Evolutionary conservation across 352 stramenopile genomes (phyloP).

Genomic region (Bremia lactucae): DNA sequence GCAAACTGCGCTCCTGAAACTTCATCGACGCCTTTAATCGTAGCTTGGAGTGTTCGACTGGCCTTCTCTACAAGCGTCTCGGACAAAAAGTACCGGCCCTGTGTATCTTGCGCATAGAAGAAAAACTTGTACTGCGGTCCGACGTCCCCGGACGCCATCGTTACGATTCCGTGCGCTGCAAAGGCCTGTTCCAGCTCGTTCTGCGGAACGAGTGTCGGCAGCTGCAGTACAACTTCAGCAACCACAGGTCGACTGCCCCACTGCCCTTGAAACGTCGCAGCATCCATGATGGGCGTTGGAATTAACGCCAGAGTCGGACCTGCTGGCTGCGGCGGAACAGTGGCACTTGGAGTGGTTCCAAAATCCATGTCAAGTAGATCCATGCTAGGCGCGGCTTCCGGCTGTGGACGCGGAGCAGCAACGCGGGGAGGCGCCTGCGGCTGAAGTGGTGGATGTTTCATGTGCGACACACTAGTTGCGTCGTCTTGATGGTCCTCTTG

Average conservation of each 20-base stretch:
- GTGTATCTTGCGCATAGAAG: conserved; percentile 68
- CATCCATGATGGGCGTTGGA: conserved; percentile 66
- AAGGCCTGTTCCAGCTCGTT: conserved; percentile 61
- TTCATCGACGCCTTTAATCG: conserved; percentile 67
- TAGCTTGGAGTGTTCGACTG: conserved; percentile 42
- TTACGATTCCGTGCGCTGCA: conserved; percentile 42
- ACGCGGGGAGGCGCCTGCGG: conserved; percentile 15
- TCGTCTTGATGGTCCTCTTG: conserved; percentile 23
- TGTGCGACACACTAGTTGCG: conserved; percentile 19
- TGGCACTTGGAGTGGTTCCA: conserved; percentile 16
- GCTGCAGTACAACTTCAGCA: conserved; percentile 43
- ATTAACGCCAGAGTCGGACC: conserved; percentile 35
- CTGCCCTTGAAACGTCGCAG: conserved; percentile 54
- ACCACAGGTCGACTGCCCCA: conserved; percentile 65
- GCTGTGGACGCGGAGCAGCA: conserved; percentile 11
- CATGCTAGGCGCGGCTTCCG: conserved; percentile 31
- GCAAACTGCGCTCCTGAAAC: conserved; percentile 44
- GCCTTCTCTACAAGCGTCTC: conserved; percentile 73
- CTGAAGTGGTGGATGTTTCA: conserved; percentile 29
- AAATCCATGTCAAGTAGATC: conserved; percentile 78
- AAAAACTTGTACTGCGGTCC: conserved; percentile 81
- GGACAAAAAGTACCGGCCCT: conserved; percentile 49
- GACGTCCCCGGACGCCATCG: conserved; percentile 73
- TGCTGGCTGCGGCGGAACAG: conserved; percentile 5
- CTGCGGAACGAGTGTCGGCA: conserved; percentile 46